A percentile compares a stretch with the other conserved stretches of the same genome.
Evolutionary conservation across 1,284 basidiomycete genomes (phyloP).

Genomic region (Ceratobasidium sp.): DNA sequence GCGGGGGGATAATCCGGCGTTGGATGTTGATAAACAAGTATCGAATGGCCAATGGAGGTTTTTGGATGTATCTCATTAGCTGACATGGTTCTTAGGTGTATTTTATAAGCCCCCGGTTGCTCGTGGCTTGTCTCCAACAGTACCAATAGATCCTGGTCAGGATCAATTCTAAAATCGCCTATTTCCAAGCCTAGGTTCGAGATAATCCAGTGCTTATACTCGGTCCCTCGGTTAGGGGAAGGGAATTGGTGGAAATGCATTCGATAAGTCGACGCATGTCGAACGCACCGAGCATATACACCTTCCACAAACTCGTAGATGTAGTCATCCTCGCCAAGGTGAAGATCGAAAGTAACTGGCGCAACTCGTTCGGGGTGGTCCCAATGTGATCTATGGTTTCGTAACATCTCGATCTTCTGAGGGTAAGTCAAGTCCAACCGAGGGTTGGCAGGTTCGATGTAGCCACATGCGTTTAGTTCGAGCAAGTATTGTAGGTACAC

Average conservation of each 20-base stretch:
- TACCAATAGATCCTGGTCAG: constrained; percentile 23
- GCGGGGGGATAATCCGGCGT: constrained; percentile 4
- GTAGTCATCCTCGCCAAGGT: not conserved
- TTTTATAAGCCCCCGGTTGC: constrained; percentile 2
- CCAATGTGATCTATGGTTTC: constrained; percentile 1
- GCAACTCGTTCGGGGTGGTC: not conserved
- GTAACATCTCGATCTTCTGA: constrained; percentile 6
- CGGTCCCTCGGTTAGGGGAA: constrained; percentile 15
- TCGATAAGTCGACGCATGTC: not conserved
- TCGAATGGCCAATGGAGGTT: not conserved
- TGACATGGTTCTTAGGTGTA: constrained; percentile 33
- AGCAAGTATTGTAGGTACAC: constrained; percentile 18
- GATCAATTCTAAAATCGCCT: constrained; percentile 9
- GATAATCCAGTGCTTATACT: constrained; percentile 22
- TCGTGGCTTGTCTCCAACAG: not conserved
- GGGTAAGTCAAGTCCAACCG: constrained; percentile 21
- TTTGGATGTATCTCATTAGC: constrained; percentile 16
- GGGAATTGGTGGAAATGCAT: constrained; percentile 32
- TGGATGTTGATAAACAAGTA: not conserved
- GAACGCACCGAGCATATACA: not conserved
- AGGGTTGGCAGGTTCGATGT: constrained; percentile 12
- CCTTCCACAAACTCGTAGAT: constrained; percentile 20
- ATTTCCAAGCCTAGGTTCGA: not conserved
- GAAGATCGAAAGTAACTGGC: constrained; percentile 1
- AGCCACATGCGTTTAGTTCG: constrained; percentile 25